Conservation (phyloP, 2,329 filamentous ascomycete species). For the Neodidymelliopsis sp. region DNA sequence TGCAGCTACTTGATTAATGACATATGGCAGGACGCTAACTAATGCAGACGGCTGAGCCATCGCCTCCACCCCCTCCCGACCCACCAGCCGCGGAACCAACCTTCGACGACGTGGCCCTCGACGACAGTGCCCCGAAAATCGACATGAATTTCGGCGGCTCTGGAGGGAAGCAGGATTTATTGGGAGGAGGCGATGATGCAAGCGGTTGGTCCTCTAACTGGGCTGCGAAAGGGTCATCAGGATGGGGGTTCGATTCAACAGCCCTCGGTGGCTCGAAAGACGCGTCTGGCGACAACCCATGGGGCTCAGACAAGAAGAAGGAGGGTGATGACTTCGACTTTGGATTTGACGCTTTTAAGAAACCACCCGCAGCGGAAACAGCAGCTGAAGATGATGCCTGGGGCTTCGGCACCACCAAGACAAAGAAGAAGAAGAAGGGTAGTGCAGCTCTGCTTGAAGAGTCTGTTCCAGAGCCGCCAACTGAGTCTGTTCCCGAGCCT, state of each 20-base stretch:
- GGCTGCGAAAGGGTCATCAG: slow-evolving; percentile 33
- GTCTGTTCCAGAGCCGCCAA: slow-evolving; percentile 35
- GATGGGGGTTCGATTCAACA: slow-evolving; percentile 36
- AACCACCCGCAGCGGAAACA: slow-evolving; percentile 28
- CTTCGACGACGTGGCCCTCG: slow-evolving; percentile 57
- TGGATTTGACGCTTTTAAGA: slow-evolving; percentile 45
- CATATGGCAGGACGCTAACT: slow-evolving; percentile 33
- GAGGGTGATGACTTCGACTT: slow-evolving; percentile 45
- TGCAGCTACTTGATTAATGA: slow-evolving; percentile 45
- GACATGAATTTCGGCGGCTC: slow-evolving; percentile 55
- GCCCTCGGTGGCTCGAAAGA: slow-evolving; percentile 39
- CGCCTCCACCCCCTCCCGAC: slow-evolving; percentile 40
- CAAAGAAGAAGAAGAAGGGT: slow-evolving; percentile 52
- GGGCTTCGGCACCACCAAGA: slow-evolving; percentile 51
- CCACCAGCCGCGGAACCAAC: slow-evolving; percentile 49
- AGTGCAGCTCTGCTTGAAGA: slow-evolving; percentile 23
- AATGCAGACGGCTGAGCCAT: slow-evolving; percentile 35
- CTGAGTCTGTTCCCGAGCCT: slow-evolving; percentile 31
- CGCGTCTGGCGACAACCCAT: slow-evolving; percentile 42
- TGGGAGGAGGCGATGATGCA: slow-evolving; percentile 27
- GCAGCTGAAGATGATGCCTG: slow-evolving; percentile 43
- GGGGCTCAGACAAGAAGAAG: slow-evolving; percentile 48
- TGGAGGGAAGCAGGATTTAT: slow-evolving; percentile 28
- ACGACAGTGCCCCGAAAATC: slow-evolving; percentile 57
- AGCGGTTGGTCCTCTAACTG: slow-evolving; percentile 35